Evolutionary conservation across 2,329 filamentous ascomycete species (phyloP), one percentile per base, ranked within the genome.

Genomic region (Alternaria atra): DNA sequence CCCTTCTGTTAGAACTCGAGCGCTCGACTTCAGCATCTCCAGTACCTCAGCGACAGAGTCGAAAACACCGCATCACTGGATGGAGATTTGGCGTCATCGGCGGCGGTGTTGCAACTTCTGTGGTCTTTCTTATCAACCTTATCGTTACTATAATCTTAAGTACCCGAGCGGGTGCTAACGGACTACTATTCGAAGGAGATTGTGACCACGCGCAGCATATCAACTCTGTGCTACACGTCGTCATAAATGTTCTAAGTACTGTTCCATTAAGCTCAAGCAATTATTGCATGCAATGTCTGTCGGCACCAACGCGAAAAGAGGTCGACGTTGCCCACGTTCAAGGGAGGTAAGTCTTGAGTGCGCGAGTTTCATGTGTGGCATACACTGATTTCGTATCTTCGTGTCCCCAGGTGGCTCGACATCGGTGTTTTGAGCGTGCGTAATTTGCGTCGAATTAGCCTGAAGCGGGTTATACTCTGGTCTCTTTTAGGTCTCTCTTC

Each of bases 211-310:
- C 56, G 8, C 40, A 55, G 8, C 23, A 39, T 10, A 9, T 59
- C 12, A 66, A 62, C 44, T 42, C 47, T 13, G 52, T 20, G 10
- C 30, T 82, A 1, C 84, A 86, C 70, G 66, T 85, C 20, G 57
- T 60, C 6, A 60, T 86, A 64, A 86, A 86, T 70, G 60, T 77
- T 1, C 69, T 84, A 27, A 79, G 79, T 32, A 62, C 66, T 27
- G 30, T 61, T 5, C 32, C 67, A 1, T 44, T 69, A n/a, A 55
- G n/a, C 13, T 58, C 64, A 13, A 60, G 55, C 47, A 68, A 59
- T 39, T 66, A 64, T 52, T 56, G 34, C 32, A 66, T 68, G 65
- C 64, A 68, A 51, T 62, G 64, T 43, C 30, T 68, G 20, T 61
- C 52, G 10, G 52, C 65, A 20, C 65, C 65, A 6, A 62, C 65